A percentile compares a stretch with the other conserved stretches of the same genome.
Conservation (phyloP, 257 asterid species). For the Solanum ahanhuiri region DNA sequence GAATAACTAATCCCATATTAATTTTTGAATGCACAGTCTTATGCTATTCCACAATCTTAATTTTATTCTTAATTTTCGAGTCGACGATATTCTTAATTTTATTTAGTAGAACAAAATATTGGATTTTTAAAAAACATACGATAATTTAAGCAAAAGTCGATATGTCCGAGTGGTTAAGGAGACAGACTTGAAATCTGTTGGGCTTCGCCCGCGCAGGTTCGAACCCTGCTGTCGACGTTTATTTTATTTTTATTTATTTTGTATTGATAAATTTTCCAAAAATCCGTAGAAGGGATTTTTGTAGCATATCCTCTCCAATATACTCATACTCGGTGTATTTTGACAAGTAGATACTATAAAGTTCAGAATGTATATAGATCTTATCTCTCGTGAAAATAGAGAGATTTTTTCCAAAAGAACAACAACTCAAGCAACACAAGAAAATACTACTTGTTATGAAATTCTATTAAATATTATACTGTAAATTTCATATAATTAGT, state of each 20-base stretch:
- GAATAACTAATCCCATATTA: too few relatives aligned
- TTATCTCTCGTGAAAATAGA: too few relatives aligned
- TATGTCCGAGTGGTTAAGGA: slow-evolving; percentile 23
- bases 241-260: background rate
- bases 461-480: too few relatives aligned
- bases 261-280: background rate
- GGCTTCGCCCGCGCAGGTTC: slow-evolving; percentile 17
- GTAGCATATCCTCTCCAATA: background rate
- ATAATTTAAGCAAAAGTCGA: rapidly evolving
- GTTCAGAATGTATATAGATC: too few relatives aligned
- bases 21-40: too few relatives aligned
- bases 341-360: too few relatives aligned
- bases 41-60: too few relatives aligned
- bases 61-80: too few relatives aligned
- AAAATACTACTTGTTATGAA: background rate
- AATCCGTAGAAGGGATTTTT: background rate
- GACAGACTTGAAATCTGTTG: slow-evolving; percentile 21
- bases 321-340: background rate
- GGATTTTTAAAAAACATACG: rapidly evolving
- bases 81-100: too few relatives aligned
- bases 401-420: rapidly evolving
- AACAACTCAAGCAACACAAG: background rate
- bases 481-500: too few relatives aligned
- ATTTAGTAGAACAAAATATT: too few relatives aligned
- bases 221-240: slow-evolving; percentile 7